Evolutionary conservation across 768 basidiomycete species (phyloP).

Genomic region (Suillus ampliporus): DNA sequence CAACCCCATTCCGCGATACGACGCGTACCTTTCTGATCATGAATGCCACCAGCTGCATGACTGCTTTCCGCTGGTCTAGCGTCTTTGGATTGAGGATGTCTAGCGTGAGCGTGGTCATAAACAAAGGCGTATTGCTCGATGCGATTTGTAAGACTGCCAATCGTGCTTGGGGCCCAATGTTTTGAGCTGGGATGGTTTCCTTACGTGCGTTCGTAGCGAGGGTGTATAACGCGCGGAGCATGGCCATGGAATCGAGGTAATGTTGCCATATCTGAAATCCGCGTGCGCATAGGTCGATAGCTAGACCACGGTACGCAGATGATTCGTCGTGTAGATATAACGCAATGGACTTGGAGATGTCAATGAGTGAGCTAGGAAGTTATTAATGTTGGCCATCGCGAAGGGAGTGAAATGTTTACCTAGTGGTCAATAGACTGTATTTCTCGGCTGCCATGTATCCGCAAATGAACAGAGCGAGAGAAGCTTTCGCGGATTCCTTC

Average conservation of each 20-base stretch:
- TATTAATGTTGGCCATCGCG: constrained; percentile 9
- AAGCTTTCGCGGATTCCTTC: constrained; percentile 61
- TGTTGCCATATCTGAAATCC: constrained; percentile 96
- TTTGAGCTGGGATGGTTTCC: constrained; percentile 69
- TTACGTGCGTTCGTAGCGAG: constrained; percentile 77
- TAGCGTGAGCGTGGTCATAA: constrained; percentile 92
- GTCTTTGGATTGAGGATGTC: constrained; percentile 84
- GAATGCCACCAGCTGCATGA: constrained; percentile 93
- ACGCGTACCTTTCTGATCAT: constrained; percentile 81
- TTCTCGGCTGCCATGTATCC: constrained; percentile 85
- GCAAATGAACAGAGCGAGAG: constrained; percentile 78
- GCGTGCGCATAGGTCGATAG: constrained; percentile 87
- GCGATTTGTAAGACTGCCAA: constrained; percentile 87
- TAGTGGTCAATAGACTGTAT: constrained; percentile 73
- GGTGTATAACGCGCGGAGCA: constrained; percentile 82
- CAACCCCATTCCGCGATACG: background rate
- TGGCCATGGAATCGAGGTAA: constrained; percentile 88
- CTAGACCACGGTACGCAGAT: constrained; percentile 69
- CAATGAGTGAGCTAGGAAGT: constrained; percentile 67
- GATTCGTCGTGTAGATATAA: constrained; percentile 78
- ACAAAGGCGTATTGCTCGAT: constrained; percentile 79
- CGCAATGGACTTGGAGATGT: constrained; percentile 83
- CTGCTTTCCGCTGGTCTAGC: constrained; percentile 80
- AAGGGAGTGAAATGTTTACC: constrained; percentile 46
- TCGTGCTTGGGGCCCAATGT: constrained; percentile 79